These are phyloP conservation scores for Miamiensis avidus DNA, from an alignment of 169 alveolate genomes.

Conservation along the genomic window DNA sequence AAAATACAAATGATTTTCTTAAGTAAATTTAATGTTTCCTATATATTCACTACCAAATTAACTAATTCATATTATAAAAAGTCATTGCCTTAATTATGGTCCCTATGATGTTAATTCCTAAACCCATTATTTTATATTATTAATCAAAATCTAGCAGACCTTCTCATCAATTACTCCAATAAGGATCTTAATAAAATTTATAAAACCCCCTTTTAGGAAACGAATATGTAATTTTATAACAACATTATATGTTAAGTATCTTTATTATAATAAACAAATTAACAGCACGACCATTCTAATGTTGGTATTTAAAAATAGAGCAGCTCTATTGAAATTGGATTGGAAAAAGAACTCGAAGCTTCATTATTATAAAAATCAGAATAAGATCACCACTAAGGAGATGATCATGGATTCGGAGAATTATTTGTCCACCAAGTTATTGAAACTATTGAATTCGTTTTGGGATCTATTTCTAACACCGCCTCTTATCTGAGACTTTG, in stretches of 20 bases:
- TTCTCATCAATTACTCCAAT: too few relatives aligned
- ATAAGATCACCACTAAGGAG: slow-evolving; percentile 15
- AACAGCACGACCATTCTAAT: too few relatives aligned
- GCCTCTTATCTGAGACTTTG: slow-evolving; percentile 99
- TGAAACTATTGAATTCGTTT: slow-evolving; percentile 98
- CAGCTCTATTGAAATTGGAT: neutral
- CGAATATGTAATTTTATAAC: too few relatives aligned
- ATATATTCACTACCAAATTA: neutral
- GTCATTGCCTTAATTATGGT: slow-evolving; percentile 83
- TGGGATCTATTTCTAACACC: slow-evolving; percentile 98
- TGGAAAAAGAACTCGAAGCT: slow-evolving; percentile 8
- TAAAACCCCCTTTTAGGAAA: too few relatives aligned
- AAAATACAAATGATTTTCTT: slow-evolving; percentile 76
- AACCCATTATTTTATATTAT: slow-evolving; percentile 83
- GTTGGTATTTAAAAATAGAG: neutral
- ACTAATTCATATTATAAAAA: neutral
- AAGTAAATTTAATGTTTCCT: neutral
- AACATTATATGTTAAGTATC: too few relatives aligned
- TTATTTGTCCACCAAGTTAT: slow-evolving; percentile 95
- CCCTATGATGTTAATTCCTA: slow-evolving; percentile 95
- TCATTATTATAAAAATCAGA: neutral
- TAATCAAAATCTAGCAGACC: too few relatives aligned
- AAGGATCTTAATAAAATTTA: too few relatives aligned
- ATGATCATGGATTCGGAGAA: slow-evolving; percentile 74
- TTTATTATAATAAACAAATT: too few relatives aligned